Evolutionary conservation across 108 stramenopile genomes (phyloP).

Genomic region (Cyclotella atomus): DNA sequence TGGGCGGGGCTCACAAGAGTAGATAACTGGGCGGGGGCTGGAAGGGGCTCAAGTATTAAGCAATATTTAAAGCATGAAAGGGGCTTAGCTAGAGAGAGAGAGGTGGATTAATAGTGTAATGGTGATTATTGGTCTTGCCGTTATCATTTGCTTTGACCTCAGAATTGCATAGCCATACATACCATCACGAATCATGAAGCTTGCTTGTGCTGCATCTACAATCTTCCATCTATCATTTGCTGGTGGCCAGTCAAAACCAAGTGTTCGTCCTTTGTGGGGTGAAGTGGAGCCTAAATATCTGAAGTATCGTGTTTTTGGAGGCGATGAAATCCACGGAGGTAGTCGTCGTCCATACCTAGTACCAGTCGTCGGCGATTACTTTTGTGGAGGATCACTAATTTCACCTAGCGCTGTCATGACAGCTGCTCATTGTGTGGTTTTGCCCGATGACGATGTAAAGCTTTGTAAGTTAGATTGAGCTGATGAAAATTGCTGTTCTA

Average conservation of each 20-base stretch:
- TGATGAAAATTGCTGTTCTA: not conserved
- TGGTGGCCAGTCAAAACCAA: not conserved
- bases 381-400: not conserved
- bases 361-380: not conserved
- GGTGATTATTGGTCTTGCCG: too few relatives aligned
- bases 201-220: not conserved
- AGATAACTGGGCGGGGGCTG: too few relatives aligned
- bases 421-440: constrained; percentile 1
- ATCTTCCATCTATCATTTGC: not conserved
- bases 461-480: not conserved
- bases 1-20: too few relatives aligned
- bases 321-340: constrained; percentile 1
- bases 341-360: constrained; percentile 15
- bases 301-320: not conserved
- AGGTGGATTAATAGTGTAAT: too few relatives aligned
- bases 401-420: not conserved
- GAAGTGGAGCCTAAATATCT: not conserved
- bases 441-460: not conserved
- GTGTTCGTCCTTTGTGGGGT: not conserved
- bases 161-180: too few relatives aligned
- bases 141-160: too few relatives aligned
- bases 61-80: too few relatives aligned
- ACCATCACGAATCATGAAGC: too few relatives aligned
- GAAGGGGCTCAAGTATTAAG: too few relatives aligned
- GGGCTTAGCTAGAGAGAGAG: too few relatives aligned